A percentile compares a stretch with the other conserved stretches of the same genome.
phyloP scores from a whole-genome alignment of 2,329 filamentous ascomycete species.

The Pseudogymnoascus sp. region DNA sequence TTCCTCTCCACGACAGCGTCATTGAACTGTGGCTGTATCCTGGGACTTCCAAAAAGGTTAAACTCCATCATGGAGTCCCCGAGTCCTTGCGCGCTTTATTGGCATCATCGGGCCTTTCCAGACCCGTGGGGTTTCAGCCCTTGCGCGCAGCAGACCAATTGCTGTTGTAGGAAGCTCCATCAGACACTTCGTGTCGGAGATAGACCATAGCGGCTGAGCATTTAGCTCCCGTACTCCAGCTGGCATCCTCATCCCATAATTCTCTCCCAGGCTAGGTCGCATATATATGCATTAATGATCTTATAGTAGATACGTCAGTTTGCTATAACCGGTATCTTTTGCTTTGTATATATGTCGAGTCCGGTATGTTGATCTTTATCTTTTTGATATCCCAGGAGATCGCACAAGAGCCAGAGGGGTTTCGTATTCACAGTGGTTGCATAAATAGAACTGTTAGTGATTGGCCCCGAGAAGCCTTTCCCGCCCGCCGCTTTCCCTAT shows the following conservation, averaged over 20 bases:
- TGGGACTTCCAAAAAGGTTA: background rate
- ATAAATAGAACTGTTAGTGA: slow-evolving; percentile 6
- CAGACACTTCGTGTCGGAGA: slow-evolving; percentile 3
- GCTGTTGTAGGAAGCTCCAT: background rate
- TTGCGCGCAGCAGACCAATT: background rate
- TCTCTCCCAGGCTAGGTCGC: background rate
- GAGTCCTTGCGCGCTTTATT: background rate
- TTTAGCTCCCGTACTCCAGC: slow-evolving; percentile 1
- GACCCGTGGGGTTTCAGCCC: slow-evolving; percentile 1
- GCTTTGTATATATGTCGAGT: background rate
- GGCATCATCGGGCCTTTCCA: background rate
- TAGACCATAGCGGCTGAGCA: background rate
- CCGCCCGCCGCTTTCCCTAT: background rate
- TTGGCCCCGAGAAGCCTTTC: background rate
- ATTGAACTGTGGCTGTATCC: background rate
- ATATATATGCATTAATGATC: background rate
- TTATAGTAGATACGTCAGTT: background rate
- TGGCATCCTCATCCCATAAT: background rate
- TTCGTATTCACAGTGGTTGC: slow-evolving; percentile 1
- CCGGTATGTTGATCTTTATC: background rate
- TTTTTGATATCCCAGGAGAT: background rate
- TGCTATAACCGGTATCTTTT: background rate
- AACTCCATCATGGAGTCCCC: background rate
- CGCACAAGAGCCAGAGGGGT: background rate
- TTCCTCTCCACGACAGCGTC: background rate